Evolutionary conservation across 2,329 filamentous ascomycete species (phyloP), one percentile per base, ranked within the genome.

Genomic region (Chaetoscypha palmicola): DNA sequence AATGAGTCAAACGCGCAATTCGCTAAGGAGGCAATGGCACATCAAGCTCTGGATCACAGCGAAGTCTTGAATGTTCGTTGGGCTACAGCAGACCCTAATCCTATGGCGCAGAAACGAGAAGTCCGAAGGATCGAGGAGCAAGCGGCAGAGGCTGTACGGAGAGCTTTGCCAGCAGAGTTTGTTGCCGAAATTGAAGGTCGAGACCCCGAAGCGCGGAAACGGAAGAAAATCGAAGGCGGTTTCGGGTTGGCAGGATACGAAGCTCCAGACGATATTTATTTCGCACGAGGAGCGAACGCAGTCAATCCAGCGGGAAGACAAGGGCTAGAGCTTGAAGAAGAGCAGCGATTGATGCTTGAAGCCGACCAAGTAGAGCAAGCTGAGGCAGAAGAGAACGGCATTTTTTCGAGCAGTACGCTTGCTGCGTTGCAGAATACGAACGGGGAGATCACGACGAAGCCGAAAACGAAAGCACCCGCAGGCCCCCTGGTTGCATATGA

Each of bases 51-150:
- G 21, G 92, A 98, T 58, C 84, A 97, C 64, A 83, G 80, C 50
- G 92, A 98, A 66, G 82, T 96, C 17, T 69, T 98, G 20, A 98
- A 98, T 64, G 90, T 98, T 37, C 77, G 94, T 51, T 98, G 92
- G 92, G 92, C 92, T 32, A 98, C 92, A 0, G 85, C 88, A 5
- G 92, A 98, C 61, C 92, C 92, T 1, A 98, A 98, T 56, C 92
- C 92, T 0, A 82, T 92, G 71, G 89, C 91, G 2, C 88, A 95
- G 64, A 94, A 94, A 52, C 77, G 94, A 48, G 92, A 98, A 66
- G 91, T 85, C 2, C 75, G 84, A 30, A 76, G 83, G 31, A 83
- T 98, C 48, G 92, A 98, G 62, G 92, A 98, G 61, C 92, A 98
- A 64, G 92, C 92, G 2, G 92, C 92, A 0, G 92, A 96, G 58